Base-by-base conservation (phyloP, 371 early-diverging fungal species). In the Mortierella sp. region DNA sequence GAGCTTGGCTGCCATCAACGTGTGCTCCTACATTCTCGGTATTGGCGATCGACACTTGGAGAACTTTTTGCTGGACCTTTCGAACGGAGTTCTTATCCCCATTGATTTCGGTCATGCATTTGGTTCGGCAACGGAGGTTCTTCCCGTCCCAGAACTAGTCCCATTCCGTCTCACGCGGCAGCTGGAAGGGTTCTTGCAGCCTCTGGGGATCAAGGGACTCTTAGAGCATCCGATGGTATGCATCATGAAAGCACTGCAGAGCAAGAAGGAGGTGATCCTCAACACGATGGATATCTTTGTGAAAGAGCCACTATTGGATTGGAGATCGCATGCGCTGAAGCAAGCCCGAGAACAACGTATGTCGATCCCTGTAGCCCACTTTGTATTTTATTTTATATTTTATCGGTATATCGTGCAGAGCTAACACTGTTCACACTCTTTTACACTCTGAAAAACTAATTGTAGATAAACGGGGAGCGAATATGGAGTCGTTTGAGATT, bases 121-220 rank as follows among this genome's bases (percentile, higher is more conserved):
- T 84, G 82, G 85, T 23, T 99, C 99, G 42, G 91, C 94, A 55
- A 99, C 97, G 0, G 84, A 85, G 59, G 81, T 86, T 28, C 85
- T 99, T 17, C 90, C 93, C 39, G 88, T 42, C 43, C 97, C 99
- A 1, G 99, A 99, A 75, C 78, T 81, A 34, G 99, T 99, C 4
- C 99, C 99, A 0, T 99, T 99, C 80, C 91, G 99, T 4, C 84
- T 99, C 27, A 99, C 99, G 0, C 94, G 95, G 43, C 99, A 99
- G 72, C 88, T 99, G 64, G 89, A 60, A 81, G n/a, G 73, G 78
- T 28, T 86, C 84, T 39, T 97, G 6, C 94, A 93, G 70, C 92
- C 90, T 0, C 82, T 95, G 83, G 95, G 95, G 0, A 80, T 89
- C 4, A 84, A 4, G 90, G 95, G 23, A 79, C 89, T 61, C 94